Evolutionary conservation across 768 basidiomycete species (phyloP), one percentile per base, ranked within the genome.

Genomic region (Kwoniella newhampshirensis): DNA sequence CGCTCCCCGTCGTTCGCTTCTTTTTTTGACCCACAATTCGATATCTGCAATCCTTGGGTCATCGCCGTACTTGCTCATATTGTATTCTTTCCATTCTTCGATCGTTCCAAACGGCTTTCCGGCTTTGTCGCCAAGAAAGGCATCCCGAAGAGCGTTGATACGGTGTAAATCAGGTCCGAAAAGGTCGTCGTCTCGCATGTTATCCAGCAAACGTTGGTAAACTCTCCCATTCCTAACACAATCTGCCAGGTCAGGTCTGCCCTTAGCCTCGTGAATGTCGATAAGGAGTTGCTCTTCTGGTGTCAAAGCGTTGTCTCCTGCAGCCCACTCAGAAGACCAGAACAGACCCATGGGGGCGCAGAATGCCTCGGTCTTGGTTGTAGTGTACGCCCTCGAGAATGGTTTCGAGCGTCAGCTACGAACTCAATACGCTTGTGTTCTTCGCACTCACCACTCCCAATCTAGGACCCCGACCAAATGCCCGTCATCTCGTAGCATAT

Each of bases 391-490:
- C 47, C 56, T 57, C 23, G 3, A 13, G 25, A 27, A 17, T 7
- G 15, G 23, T 27, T 3, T 28, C 18, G 27, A 48, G 17, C 3
- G 20, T 17, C 3, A 39, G 20, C 18, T 32, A 36, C 36, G 27
- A 25, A 23, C 21, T 13, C 12, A 6, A 11, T 8, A 26, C 35
- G 20, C 17, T 25, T 18, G 20, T 8, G 4, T 12, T 4, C 21
- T 15, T 20, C 8, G 23, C 12, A 50, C 55, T 48, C 28, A 58
- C 57, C 58, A 67, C 47, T 76, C 75, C 73, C 73, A 74, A 49
- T 76, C 65, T 37, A 76, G 64, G 39, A 75, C 62, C 8, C 64
- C 59, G 4, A 58, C 26, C 26, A 73, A 60, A 26, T 66, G 42
- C 49, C 52, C 42, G 12, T 63, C 51, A 15, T 64, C 53, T 40